Evolutionary conservation across 306 rosid species (phyloP).

Genomic region (Lithocarpus polystachyus): DNA sequence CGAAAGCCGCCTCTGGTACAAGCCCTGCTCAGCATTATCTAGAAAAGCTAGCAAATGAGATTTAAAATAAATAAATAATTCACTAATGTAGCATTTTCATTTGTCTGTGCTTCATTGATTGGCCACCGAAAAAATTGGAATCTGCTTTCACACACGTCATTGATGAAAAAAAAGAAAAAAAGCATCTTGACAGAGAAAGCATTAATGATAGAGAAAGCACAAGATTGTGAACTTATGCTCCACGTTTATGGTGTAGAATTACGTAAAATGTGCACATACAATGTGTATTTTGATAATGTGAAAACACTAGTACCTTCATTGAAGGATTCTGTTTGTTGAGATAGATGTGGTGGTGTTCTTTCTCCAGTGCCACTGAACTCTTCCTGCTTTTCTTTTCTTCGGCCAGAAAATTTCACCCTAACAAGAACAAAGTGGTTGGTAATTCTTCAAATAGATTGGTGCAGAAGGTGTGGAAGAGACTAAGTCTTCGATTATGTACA

Average conservation of each 20-base stretch:
- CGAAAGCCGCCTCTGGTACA: slow-evolving; percentile 14
- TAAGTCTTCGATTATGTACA: no score
- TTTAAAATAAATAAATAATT: neutral
- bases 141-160: neutral
- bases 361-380: slow-evolving; percentile 13
- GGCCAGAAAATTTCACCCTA: slow-evolving; percentile 42
- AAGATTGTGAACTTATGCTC: neutral
- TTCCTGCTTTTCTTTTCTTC: slow-evolving; percentile 25
- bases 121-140: neutral
- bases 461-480: no score
- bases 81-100: neutral
- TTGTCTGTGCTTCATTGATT: neutral
- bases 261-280: neutral
- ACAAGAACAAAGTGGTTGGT: slow-evolving; percentile 5
- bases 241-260: neutral
- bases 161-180: neutral
- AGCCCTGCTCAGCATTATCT: slow-evolving; percentile 18
- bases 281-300: neutral
- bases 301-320: slow-evolving; percentile 20
- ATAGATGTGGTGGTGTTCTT: neutral
- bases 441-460: neutral
- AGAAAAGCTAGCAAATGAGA: neutral
- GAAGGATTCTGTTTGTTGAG: slow-evolving; percentile 16
- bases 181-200: neutral
- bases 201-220: neutral